Evolutionary conservation across 352 stramenopile species (phyloP).

Genomic region (Pythium sp.): DNA sequence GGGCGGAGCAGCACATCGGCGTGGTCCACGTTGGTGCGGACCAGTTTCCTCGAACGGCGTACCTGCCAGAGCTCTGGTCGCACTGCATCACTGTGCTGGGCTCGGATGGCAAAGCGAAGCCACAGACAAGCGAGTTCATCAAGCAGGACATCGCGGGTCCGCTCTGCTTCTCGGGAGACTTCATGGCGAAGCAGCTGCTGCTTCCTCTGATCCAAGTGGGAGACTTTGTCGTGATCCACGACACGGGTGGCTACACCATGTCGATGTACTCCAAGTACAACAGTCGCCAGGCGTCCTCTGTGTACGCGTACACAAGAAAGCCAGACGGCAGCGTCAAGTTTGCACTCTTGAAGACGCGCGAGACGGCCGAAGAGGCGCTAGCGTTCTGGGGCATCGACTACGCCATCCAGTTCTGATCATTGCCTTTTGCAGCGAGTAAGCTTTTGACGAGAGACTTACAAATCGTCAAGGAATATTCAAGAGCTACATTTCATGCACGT

Average conservation of each 20-base stretch:
- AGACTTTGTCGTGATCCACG: slow-evolving; percentile 83
- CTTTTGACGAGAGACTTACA: background rate
- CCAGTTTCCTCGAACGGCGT: slow-evolving; percentile 87
- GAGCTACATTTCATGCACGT: background rate
- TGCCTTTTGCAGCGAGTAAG: background rate
- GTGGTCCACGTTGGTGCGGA: slow-evolving; percentile 90
- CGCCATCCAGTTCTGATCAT: slow-evolving; percentile 30
- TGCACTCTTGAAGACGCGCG: slow-evolving; percentile 57
- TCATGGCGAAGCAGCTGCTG: slow-evolving; percentile 75
- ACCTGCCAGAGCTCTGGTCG: slow-evolving; percentile 80
- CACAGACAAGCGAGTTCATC: slow-evolving; percentile 29
- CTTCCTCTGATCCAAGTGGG: slow-evolving; percentile 70
- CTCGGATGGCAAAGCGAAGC: slow-evolving; percentile 44
- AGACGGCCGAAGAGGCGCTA: slow-evolving; percentile 65
- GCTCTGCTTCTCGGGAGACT: slow-evolving; percentile 92
- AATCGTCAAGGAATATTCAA: background rate
- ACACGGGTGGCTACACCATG: slow-evolving; percentile 87
- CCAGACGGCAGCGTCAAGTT: slow-evolving; percentile 35
- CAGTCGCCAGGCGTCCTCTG: slow-evolving; percentile 64
- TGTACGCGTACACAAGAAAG: slow-evolving; percentile 52
- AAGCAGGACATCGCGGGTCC: slow-evolving; percentile 88
- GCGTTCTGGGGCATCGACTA: slow-evolving; percentile 66
- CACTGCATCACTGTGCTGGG: slow-evolving; percentile 82
- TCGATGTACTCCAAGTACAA: slow-evolving; percentile 90
- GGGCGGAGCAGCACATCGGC: slow-evolving; percentile 70